phyloP scores from a whole-genome alignment of 2,329 filamentous ascomycete genomes.

The Pseudogymnoascus destructans region DNA sequence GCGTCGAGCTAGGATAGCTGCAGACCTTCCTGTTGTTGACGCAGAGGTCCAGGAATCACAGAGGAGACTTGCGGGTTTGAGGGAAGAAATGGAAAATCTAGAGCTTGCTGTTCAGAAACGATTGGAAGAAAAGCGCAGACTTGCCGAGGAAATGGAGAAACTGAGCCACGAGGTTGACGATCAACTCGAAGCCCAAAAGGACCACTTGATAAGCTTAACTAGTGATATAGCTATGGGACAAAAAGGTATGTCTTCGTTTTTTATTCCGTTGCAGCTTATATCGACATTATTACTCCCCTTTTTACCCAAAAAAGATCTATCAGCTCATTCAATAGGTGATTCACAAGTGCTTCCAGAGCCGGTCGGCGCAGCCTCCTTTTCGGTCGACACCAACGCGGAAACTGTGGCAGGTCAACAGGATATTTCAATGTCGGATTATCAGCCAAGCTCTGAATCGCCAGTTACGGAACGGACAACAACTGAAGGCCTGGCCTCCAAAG shows the following conservation, averaged over 20 bases:
- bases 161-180: slow-evolving; percentile 26
- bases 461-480: not conserved
- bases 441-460: not conserved
- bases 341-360: slow-evolving; percentile 6
- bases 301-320: not conserved
- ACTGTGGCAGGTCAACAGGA: not conserved
- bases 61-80: slow-evolving; percentile 21
- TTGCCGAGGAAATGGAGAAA: slow-evolving; percentile 26
- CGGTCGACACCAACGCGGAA: not conserved
- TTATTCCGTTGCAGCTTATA: not conserved
- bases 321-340: slow-evolving; percentile 17
- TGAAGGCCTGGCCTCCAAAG: not conserved
- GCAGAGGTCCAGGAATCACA: slow-evolving; percentile 24
- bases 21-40: slow-evolving; percentile 24
- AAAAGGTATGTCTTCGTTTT: slow-evolving; percentile 3
- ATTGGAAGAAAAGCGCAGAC: slow-evolving; percentile 24
- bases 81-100: slow-evolving; percentile 22
- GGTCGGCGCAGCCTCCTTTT: not conserved
- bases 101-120: slow-evolving; percentile 23
- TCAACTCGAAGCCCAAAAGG: slow-evolving; percentile 25
- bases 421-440: slow-evolving; percentile 2
- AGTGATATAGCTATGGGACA: slow-evolving; percentile 18
- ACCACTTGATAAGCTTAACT: slow-evolving; percentile 23
- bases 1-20: slow-evolving; percentile 24
- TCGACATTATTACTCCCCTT: not conserved